Evolutionary conservation across 2,329 filamentous ascomycete genomes (phyloP), one percentile per base, ranked within the genome.

Genomic region (Stagonosporopsis vannaccii): DNA sequence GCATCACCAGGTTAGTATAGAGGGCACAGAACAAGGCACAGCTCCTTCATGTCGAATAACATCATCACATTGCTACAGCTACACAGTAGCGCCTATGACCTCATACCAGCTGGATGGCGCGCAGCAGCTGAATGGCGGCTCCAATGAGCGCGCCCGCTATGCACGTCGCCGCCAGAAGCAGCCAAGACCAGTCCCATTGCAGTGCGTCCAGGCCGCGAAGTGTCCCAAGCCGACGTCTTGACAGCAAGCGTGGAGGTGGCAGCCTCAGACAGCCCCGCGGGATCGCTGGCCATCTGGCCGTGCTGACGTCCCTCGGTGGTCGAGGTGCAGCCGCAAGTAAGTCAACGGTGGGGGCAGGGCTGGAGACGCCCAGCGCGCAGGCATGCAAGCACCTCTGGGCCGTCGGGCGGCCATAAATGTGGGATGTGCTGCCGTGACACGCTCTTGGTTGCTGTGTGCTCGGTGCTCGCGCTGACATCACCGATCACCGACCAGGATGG

Each of bases 21-120:
- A 6, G 30, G 43, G 30, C 42, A 55, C 39, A 50, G 40, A 60
- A 68, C 66, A 69, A 55, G 66, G 66, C 66, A 68, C 59, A 57
- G 60, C 23, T 63, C 57, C 26, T 56, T 53, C 56, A 37, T 51
- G 48, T 52, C 22, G 37, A 50, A 58, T 55, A 51, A 45, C 58
- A 63, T 63, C 56, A 62, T 62, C 55, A 55, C 55, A 35, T 61
- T 51, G 56, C 47, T 61, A 44, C 22, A 49, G 55, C 49, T 52
- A 36, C 28, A 19, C 32, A 33, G 33, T 49, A 44, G 55, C 49
- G 55, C 39, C 39, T 41, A 58, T 58, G 55, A 58, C 55, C 48
- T 52, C 52, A 56, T 56, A 32, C 30, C 22, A 46, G 22, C 15
- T 32, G 7, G 28, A 8, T 41, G 40, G 55, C 49, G 37, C 50